These are phyloP conservation scores for Acorus calamus DNA, from an alignment of 106 monocot genomes.

Conservation along the genomic window DNA sequence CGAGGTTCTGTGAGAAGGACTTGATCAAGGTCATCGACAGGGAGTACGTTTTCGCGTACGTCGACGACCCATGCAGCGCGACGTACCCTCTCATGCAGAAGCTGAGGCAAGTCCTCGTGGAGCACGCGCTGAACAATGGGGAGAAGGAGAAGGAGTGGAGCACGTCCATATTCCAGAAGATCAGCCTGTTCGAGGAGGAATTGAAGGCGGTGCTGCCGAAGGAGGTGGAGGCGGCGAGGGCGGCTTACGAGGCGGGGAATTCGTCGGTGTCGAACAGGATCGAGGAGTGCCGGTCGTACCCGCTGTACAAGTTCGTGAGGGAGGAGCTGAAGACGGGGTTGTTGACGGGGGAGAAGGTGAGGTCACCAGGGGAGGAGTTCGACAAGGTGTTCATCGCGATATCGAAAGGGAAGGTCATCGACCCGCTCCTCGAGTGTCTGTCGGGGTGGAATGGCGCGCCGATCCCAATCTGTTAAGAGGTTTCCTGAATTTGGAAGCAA, in stretches of 20 bases:
- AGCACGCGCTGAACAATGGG: constrained; percentile 50
- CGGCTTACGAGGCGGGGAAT: constrained; percentile 27
- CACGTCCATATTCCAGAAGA: constrained; percentile 56
- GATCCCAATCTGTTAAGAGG: constrained; percentile 22
- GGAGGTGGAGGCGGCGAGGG: constrained; percentile 44
- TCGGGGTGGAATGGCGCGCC: constrained; percentile 39
- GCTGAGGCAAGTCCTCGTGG: constrained; percentile 50
- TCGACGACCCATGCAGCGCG: constrained; percentile 62
- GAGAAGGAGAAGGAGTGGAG: constrained; percentile 34
- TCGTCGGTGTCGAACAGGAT: constrained; percentile 37
- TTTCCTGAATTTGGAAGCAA: no score
- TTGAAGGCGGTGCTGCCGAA: constrained; percentile 34
- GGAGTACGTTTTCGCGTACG: constrained; percentile 66
- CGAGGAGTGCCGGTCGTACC: constrained; percentile 56
- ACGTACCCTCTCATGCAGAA: constrained; percentile 57
- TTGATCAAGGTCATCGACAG: constrained; percentile 62
- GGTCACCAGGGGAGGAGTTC: constrained; percentile 53
- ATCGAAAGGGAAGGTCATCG: constrained; percentile 25
- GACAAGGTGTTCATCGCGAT: constrained; percentile 38
- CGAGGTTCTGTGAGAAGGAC: constrained; percentile 93
- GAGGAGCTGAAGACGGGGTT: constrained; percentile 46
- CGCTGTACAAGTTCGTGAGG: constrained; percentile 55
- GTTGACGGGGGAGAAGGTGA: constrained; percentile 50
- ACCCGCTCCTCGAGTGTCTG: constrained; percentile 40
- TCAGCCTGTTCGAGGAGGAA: constrained; percentile 40